A percentile compares a stretch with the other conserved stretches of the same genome.
phyloP scores from a whole-genome alignment of 805 yeast species.

The Barnettozyma salicaria region DNA sequence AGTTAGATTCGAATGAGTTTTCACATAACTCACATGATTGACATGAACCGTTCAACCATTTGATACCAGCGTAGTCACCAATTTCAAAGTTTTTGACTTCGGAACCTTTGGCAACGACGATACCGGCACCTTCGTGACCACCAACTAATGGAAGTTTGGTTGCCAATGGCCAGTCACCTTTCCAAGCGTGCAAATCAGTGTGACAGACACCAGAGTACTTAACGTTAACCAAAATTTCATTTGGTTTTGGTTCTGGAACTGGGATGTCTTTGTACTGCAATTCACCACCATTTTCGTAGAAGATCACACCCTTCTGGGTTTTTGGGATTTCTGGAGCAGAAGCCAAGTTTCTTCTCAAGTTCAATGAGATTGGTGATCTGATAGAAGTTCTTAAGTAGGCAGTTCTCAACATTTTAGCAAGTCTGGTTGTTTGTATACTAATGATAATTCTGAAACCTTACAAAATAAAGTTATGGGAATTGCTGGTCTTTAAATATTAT shows the following conservation, averaged over 20 bases:
- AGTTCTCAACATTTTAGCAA: constrained; percentile 22
- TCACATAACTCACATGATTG: constrained; percentile 62
- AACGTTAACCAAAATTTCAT: constrained; percentile 58
- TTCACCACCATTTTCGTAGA: constrained; percentile 46
- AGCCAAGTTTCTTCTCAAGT: constrained; percentile 22
- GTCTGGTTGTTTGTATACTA: not conserved
- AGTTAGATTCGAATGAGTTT: constrained; percentile 55
- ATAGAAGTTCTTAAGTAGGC: constrained; percentile 15
- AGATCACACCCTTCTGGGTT: constrained; percentile 47
- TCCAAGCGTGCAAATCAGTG: constrained; percentile 64
- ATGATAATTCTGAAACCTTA: not conserved
- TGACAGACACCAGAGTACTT: constrained; percentile 74
- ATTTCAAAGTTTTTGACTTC: constrained; percentile 55
- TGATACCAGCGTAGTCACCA: constrained; percentile 64
- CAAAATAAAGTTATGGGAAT: not conserved
- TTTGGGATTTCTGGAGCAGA: constrained; percentile 36
- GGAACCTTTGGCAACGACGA: constrained; percentile 59
- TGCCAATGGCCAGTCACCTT: constrained; percentile 39
- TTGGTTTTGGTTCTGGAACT: constrained; percentile 57
- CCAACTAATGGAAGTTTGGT: constrained; percentile 59
- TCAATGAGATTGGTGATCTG: constrained; percentile 18
- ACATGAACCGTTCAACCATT: constrained; percentile 69
- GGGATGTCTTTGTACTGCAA: constrained; percentile 47
- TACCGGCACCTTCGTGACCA: constrained; percentile 74
- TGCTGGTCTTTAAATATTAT: constrained; percentile 3